phyloP scores from a whole-genome alignment of 306 rosid genomes.

The Cicer arietinum region DNA sequence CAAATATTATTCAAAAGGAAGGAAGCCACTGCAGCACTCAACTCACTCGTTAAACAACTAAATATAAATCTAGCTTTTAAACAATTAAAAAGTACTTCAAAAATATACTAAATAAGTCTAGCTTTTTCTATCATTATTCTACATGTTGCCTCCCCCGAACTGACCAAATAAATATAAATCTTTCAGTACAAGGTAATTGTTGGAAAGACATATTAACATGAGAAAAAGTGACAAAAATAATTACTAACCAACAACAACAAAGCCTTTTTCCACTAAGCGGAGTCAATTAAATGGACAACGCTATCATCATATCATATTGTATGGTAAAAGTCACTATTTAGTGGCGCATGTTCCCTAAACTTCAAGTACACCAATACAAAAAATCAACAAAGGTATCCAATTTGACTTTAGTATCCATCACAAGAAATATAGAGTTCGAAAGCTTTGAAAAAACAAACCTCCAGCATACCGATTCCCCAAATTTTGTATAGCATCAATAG shows the following conservation, averaged over 20 bases:
- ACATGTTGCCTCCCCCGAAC: neutral
- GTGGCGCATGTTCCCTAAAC: constrained; percentile 31
- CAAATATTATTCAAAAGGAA: constrained; percentile 33
- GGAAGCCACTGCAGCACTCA: constrained; percentile 31
- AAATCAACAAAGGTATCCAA: constrained; percentile 35
- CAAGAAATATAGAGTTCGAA: constrained; percentile 26
- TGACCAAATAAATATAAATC: constrained; percentile 6
- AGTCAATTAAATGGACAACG: neutral
- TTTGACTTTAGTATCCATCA: constrained; percentile 22
- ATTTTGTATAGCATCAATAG: constrained; percentile 87
- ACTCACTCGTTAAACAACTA: constrained; percentile 10
- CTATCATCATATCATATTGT: neutral
- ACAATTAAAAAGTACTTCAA: constrained; percentile 13
- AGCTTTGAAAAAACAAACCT: constrained; percentile 63
- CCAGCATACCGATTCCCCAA: constrained; percentile 84
- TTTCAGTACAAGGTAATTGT: neutral
- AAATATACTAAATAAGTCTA: neutral
- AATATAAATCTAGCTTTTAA: no score
- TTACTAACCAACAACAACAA: neutral
- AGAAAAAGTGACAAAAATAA: constrained; percentile 1
- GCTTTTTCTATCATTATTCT: neutral
- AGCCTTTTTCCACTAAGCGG: neutral
- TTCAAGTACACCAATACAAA: constrained; percentile 15
- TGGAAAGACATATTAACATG: constrained; percentile 7
- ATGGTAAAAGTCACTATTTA: neutral